Percentiles rank a stretch among this genome's conserved stretches.
Evolutionary conservation across 1,284 basidiomycete genomes (phyloP).

Genomic region (Trichosporon ovoides): DNA sequence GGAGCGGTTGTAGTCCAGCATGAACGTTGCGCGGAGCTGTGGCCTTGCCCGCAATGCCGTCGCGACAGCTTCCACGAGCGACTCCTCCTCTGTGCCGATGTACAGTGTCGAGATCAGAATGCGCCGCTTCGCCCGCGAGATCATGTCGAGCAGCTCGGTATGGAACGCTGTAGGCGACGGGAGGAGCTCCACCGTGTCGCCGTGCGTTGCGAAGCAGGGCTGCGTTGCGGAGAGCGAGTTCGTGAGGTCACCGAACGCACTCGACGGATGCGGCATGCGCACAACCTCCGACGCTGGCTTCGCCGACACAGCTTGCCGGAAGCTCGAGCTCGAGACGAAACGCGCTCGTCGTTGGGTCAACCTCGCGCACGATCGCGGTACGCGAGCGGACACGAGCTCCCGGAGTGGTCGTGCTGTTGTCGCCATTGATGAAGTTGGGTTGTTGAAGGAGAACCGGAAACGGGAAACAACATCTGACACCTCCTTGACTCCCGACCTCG

Average conservation of each 20-base stretch:
- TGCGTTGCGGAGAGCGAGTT: constrained; percentile 30
- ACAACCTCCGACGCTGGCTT: not conserved
- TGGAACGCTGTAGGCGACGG: constrained; percentile 52
- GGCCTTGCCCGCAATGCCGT: constrained; percentile 59
- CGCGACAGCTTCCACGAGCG: constrained; percentile 64
- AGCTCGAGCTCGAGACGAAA: not conserved
- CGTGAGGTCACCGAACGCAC: constrained; percentile 31
- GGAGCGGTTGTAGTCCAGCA: constrained; percentile 84
- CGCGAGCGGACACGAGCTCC: not conserved
- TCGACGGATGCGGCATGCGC: not conserved
- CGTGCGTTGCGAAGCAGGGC: constrained; percentile 47
- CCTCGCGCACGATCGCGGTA: not conserved
- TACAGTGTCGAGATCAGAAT: constrained; percentile 85
- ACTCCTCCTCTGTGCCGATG: constrained; percentile 64
- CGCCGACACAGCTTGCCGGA: not conserved
- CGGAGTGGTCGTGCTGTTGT: not conserved
- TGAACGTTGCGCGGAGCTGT: constrained; percentile 63
- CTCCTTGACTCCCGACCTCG: not conserved
- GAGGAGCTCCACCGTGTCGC: constrained; percentile 35
- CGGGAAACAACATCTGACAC: no score
- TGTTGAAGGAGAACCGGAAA: no score
- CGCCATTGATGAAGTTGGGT: not conserved
- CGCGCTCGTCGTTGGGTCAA: not conserved
- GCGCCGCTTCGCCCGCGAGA: constrained; percentile 63
- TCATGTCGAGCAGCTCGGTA: constrained; percentile 55